phyloP scores from a whole-genome alignment of 2,329 filamentous ascomycete genomes.

The Coleophoma eucalyptorum region DNA sequence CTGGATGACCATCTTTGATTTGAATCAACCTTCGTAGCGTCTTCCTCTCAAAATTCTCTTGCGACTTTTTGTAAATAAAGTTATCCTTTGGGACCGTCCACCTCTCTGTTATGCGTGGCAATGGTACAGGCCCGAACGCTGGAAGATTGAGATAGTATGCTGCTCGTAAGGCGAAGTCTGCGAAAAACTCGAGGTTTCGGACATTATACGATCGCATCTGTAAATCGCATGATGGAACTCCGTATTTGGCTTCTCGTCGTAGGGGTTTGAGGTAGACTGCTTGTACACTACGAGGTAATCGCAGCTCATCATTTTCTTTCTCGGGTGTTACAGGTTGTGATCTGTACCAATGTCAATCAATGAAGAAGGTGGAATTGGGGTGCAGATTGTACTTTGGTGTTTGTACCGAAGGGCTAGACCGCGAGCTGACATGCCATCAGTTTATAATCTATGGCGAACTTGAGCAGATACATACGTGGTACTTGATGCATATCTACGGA shows the following conservation, averaged over 20 bases:
- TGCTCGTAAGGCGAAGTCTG: slow-evolving; percentile 89
- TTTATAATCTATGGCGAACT: background rate
- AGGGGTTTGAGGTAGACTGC: slow-evolving; percentile 84
- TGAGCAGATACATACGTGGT: background rate
- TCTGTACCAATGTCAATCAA: background rate
- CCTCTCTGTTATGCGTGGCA: slow-evolving; percentile 82
- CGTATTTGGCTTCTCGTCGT: slow-evolving; percentile 68
- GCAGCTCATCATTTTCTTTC: slow-evolving; percentile 26
- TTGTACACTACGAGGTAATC: slow-evolving; percentile 76
- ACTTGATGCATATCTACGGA: background rate
- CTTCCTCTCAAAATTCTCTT: slow-evolving; percentile 96
- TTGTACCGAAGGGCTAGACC: background rate
- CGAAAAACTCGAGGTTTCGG: slow-evolving; percentile 89
- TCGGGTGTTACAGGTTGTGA: background rate
- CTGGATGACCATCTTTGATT: slow-evolving; percentile 86
- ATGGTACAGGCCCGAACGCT: slow-evolving; percentile 78
- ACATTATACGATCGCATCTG: slow-evolving; percentile 89
- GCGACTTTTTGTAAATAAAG: slow-evolving; percentile 95
- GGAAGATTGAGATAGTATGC: slow-evolving; percentile 91
- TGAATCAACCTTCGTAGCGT: slow-evolving; percentile 84
- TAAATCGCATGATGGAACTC: slow-evolving; percentile 82
- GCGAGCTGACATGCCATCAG: background rate
- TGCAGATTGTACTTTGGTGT: background rate
- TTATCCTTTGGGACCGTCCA: slow-evolving; percentile 89
- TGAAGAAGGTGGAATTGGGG: background rate